phyloP scores from a whole-genome alignment of 148 eudicot species.

The Pharnaceum exiguum region DNA sequence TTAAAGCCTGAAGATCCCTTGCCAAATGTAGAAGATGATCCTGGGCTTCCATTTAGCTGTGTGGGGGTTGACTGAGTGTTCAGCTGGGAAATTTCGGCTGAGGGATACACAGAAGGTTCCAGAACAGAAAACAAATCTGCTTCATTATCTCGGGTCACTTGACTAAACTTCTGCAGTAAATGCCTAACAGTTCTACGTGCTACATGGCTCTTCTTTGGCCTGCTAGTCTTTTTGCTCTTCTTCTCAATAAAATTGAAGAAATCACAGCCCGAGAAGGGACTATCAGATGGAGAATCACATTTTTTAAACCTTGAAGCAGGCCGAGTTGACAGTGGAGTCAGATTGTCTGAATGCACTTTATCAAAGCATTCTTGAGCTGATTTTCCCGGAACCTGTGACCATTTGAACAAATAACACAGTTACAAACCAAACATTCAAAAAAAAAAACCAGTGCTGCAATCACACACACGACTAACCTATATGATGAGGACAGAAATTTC shows the following conservation, averaged over 20 bases:
- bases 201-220: slow-evolving; percentile 35
- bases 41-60: slow-evolving; percentile 19
- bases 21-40: slow-evolving; percentile 24
- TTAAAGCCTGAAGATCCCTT: slow-evolving; percentile 37
- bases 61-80: slow-evolving; percentile 36
- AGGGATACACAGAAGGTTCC: slow-evolving; percentile 40
- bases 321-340: slow-evolving; percentile 57
- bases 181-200: slow-evolving; percentile 64
- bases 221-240: slow-evolving; percentile 30
- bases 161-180: slow-evolving; percentile 50
- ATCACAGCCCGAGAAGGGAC: slow-evolving; percentile 35
- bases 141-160: slow-evolving; percentile 37
- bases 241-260: slow-evolving; percentile 34
- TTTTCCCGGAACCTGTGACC: slow-evolving; percentile 82
- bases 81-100: slow-evolving; percentile 21
- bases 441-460: too few species aligned
- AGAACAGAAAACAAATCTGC: slow-evolving; percentile 55
- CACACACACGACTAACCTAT: too few species aligned
- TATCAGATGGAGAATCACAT: slow-evolving; percentile 22
- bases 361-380: slow-evolving; percentile 91
- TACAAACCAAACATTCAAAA: too few species aligned
- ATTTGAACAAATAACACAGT: not conserved
- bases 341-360: slow-evolving; percentile 57
- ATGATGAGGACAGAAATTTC: too few species aligned
- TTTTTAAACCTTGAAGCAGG: slow-evolving; percentile 43